phyloP scores from a whole-genome alignment of 495 filamentous ascomycete genomes.

The Cercophora newfieldiana region DNA sequence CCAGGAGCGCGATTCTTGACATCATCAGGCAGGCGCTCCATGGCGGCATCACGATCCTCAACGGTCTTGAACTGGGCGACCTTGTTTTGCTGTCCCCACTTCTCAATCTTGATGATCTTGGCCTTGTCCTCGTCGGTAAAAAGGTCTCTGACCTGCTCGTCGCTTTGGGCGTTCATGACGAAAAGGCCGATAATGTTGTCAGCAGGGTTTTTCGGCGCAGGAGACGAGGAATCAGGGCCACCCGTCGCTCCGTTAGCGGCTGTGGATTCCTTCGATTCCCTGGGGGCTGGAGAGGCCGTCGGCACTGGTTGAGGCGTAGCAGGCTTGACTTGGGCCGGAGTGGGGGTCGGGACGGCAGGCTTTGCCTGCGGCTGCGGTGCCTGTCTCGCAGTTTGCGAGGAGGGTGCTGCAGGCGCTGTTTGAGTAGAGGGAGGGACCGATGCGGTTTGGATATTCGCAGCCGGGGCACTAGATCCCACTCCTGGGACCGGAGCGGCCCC shows the following conservation, averaged over 20 bases:
- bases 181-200: conserved; percentile 74
- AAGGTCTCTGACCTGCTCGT: conserved; percentile 74
- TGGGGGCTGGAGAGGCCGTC: conserved; percentile 41
- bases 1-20: conserved; percentile 61
- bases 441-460: conserved; percentile 33
- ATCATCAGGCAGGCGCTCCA: conserved; percentile 70
- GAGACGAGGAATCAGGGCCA: conserved; percentile 48
- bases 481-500: conserved; percentile 37
- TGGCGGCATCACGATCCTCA: conserved; percentile 75
- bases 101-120: conserved; percentile 78
- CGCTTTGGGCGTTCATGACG: conserved; percentile 72
- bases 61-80: conserved; percentile 75
- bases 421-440: conserved; percentile 40
- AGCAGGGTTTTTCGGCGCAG: conserved; percentile 43
- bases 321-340: conserved; percentile 52
- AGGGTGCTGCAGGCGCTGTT: conserved; percentile 31
- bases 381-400: conserved; percentile 33
- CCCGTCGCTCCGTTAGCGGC: conserved; percentile 53
- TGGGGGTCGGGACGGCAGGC: conserved; percentile 37
- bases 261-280: conserved; percentile 50
- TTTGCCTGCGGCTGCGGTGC: conserved; percentile 39
- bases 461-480: conserved; percentile 28
- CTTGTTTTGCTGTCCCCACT: conserved; percentile 70
- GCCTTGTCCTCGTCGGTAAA: conserved; percentile 78
- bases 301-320: conserved; percentile 48